phyloP scores from a whole-genome alignment of 2,329 filamentous ascomycete species.

The Amauroascus niger region DNA sequence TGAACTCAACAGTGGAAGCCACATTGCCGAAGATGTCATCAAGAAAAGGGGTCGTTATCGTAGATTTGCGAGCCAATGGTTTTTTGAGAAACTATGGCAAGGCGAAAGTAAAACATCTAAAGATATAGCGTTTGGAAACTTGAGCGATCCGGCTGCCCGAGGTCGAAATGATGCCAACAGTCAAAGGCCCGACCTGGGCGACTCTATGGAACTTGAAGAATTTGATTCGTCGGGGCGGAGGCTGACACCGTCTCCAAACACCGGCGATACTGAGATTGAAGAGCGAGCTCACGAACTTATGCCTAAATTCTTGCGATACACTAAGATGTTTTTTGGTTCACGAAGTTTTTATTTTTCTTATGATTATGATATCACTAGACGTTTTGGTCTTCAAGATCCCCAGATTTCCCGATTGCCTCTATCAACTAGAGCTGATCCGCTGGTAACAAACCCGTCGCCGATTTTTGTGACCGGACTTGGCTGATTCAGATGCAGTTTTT shows the following conservation, averaged over 20 bases:
- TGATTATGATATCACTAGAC: constrained; percentile 79
- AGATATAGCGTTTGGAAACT: constrained; percentile 2
- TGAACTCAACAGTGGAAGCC: constrained; percentile 40
- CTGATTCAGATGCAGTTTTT: constrained; percentile 51
- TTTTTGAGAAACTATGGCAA: constrained; percentile 74
- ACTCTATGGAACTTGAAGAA: constrained; percentile 17
- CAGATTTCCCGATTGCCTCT: constrained; percentile 49
- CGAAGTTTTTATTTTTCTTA: constrained; percentile 93
- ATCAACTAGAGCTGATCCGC: constrained; percentile 60
- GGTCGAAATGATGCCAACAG: constrained; percentile 2
- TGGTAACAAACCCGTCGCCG: constrained; percentile 36
- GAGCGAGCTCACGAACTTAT: constrained; percentile 50
- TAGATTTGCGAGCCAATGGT: constrained; percentile 83
- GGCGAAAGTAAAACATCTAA: constrained; percentile 6
- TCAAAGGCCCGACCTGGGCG: background rate
- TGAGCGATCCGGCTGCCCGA: constrained; percentile 12
- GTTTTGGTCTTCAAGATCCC: constrained; percentile 37
- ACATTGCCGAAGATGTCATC: constrained; percentile 82
- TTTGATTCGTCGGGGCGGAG: constrained; percentile 11
- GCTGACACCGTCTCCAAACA: background rate
- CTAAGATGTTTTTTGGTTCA: constrained; percentile 74
- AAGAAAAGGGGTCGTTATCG: constrained; percentile 74
- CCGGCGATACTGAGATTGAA: constrained; percentile 15
- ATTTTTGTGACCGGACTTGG: background rate
- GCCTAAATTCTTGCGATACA: constrained; percentile 74